Conservation (phyloP, 108 stramenopile species). For the Conticribra guillardii region DNA sequence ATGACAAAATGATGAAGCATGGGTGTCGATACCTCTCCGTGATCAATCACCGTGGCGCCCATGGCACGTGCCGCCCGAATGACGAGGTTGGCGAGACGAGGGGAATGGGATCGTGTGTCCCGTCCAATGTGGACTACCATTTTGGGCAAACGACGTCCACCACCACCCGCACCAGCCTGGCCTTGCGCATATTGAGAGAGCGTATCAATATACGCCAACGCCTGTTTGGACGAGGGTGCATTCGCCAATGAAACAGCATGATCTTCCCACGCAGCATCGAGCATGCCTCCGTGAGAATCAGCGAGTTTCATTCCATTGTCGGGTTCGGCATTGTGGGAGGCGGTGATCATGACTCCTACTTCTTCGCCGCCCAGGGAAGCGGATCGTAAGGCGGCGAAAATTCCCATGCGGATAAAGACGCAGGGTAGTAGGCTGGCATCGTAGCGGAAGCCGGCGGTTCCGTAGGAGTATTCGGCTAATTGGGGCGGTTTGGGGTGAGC, state of each 20-base stretch:
- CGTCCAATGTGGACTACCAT: constrained; percentile 78
- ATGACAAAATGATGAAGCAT: constrained; percentile 92
- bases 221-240: constrained; percentile 43
- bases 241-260: constrained; percentile 76
- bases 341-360: constrained; percentile 97
- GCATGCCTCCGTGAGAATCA: constrained; percentile 93
- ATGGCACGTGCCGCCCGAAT: constrained; percentile 65
- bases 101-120: constrained; percentile 90
- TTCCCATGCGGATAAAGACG: constrained; percentile 75
- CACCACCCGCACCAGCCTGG: neutral
- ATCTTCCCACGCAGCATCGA: constrained; percentile 77
- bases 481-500: constrained; percentile 43
- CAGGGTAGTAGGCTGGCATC: constrained; percentile 58
- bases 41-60: constrained; percentile 70
- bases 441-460: constrained; percentile 87
- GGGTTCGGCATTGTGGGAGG: constrained; percentile 91
- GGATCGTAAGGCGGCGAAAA: constrained; percentile 57
- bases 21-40: constrained; percentile 94
- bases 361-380: constrained; percentile 42
- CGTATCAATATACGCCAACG: constrained; percentile 35
- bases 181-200: constrained; percentile 17
- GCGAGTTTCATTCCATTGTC: constrained; percentile 98
- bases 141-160: constrained; percentile 36
- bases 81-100: constrained; percentile 57
- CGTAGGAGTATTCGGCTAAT: constrained; percentile 58